Percentiles rank a stretch among this genome's conserved stretches.
Evolutionary conservation across 2,329 filamentous ascomycete species (phyloP).

Genomic region (Cercospora sp.): DNA sequence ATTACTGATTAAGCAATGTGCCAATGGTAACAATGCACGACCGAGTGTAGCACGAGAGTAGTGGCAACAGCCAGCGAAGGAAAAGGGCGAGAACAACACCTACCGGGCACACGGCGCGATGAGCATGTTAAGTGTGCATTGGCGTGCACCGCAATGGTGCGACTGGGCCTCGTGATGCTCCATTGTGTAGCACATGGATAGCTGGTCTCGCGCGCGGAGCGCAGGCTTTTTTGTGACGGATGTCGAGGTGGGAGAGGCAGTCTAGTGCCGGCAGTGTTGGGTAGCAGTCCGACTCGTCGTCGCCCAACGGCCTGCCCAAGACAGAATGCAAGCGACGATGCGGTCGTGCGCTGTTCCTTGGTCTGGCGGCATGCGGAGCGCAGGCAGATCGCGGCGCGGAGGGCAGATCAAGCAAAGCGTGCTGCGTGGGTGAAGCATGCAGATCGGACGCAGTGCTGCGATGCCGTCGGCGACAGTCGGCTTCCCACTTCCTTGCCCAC

Average conservation of each 20-base stretch:
- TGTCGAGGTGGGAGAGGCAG: neutral
- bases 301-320: neutral
- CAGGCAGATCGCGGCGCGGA: neutral
- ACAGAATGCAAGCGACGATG: neutral
- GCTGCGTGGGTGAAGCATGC: neutral
- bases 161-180: conserved; percentile 6
- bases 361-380: neutral
- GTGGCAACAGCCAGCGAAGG: conserved; percentile 3
- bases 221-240: neutral
- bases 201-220: conserved; percentile 1
- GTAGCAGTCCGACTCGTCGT: conserved; percentile 5
- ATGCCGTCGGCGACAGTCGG: neutral
- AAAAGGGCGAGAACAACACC: conserved; percentile 1
- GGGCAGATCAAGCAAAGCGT: neutral
- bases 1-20: neutral
- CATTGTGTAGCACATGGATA: conserved; percentile 9
- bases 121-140: conserved; percentile 1
- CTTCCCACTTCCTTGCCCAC: neutral
- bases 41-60: neutral
- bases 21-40: neutral
- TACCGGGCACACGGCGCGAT: conserved; percentile 7
- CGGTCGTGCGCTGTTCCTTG: conserved; percentile 7
- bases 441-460: neutral
- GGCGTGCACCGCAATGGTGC: conserved; percentile 1
- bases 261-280: conserved; percentile 6